These are phyloP conservation scores for Hordeum marinum DNA, from an alignment of 176 grass and related monocot species.

Conservation along the genomic window DNA sequence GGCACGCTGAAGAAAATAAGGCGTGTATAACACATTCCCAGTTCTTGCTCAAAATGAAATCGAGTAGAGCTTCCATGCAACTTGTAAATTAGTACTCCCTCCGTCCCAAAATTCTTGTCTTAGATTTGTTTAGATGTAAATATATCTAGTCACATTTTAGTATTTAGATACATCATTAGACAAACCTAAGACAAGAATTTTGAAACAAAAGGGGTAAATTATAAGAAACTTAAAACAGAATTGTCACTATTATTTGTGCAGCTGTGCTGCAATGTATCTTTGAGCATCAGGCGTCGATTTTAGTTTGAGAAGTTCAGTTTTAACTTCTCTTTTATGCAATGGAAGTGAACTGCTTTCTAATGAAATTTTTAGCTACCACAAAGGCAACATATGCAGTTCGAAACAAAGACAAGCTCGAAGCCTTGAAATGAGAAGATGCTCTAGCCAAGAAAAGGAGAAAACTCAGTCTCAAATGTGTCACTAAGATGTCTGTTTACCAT, in stretches of 20 bases:
- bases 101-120: no score
- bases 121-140: no score
- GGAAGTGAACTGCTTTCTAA: not conserved
- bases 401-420: not conserved
- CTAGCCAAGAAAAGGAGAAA: not conserved
- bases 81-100: not conserved
- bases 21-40: not conserved
- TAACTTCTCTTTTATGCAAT: not conserved
- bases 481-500: not conserved
- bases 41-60: not conserved
- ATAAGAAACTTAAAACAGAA: not conserved
- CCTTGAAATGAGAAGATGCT: not conserved
- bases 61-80: not conserved
- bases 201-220: no score
- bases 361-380: not conserved
- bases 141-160: no score
- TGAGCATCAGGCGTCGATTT: not conserved
- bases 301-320: not conserved
- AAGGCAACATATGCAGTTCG: not conserved
- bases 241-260: not conserved
- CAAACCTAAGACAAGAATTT: no score
- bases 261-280: not conserved
- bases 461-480: not conserved
- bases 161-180: no score
- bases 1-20: not conserved